phyloP scores from a whole-genome alignment of 257 asterid genomes.

The Fraxinus anomala region DNA sequence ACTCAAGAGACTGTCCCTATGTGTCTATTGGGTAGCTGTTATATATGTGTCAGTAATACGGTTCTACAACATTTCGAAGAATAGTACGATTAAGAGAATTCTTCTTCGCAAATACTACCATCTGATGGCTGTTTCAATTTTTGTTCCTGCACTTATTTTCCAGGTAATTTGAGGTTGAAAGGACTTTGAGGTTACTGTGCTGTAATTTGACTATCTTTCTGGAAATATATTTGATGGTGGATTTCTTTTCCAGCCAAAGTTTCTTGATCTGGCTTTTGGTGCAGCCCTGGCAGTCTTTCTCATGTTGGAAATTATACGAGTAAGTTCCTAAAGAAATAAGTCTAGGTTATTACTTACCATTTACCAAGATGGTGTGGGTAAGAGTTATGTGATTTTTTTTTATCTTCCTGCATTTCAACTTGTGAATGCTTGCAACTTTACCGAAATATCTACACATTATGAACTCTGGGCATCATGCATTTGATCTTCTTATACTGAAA shows the following conservation, averaged over 20 bases:
- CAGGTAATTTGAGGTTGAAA: conserved; percentile 38
- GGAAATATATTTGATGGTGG: neutral
- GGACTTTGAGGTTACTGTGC: neutral
- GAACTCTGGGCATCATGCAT: conserved; percentile 21
- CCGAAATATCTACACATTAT: conserved; percentile 17
- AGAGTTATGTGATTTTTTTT: neutral
- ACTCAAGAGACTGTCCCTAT: conserved; percentile 66
- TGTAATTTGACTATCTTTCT: neutral
- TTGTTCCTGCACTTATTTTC: conserved; percentile 52
- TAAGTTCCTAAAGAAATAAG: conserved; percentile 44
- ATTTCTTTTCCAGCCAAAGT: conserved; percentile 44
- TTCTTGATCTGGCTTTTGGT: conserved; percentile 82
- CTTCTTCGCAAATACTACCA: conserved; percentile 98
- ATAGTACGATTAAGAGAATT: conserved; percentile 82
- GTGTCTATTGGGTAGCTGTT: conserved; percentile 78
- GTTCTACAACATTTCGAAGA: conserved; percentile 77
- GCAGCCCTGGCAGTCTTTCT: conserved; percentile 92
- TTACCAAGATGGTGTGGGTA: neutral
- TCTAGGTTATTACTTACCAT: conserved; percentile 3
- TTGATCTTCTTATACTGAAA: neutral
- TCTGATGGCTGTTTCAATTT: conserved; percentile 74
- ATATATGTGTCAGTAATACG: conserved; percentile 66
- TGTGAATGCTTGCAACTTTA: conserved; percentile 6
- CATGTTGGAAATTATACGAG: conserved; percentile 83
- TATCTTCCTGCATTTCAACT: neutral